Evolutionary conservation across 768 basidiomycete species (phyloP), one percentile per base, ranked within the genome.

Genomic region (Leccinellum luteum): DNA sequence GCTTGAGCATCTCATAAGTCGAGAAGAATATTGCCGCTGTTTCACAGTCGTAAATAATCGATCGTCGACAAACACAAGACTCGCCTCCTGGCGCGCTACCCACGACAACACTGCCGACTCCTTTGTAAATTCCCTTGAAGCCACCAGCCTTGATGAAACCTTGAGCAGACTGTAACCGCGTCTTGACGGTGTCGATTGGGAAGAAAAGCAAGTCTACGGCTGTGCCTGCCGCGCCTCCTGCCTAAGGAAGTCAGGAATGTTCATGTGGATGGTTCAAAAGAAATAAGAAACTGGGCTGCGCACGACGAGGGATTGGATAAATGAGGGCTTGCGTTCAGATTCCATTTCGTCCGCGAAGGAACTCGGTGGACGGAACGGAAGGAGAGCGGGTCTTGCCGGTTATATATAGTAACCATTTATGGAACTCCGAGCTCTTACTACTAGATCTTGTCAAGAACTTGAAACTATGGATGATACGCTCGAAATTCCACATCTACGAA

Each of bases 111-210:
- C 94, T 96, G 27, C 94, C 95, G 5, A 99, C 77, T 8, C 96
- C 96, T 63, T 90, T 89, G 75, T 99, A 99, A 6, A 98, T 82
- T 9, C 93, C 94, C 51, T 74, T 83, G 72, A 98, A 91, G 0
- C 94, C 97, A 15, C 96, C 96, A 2, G 93, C 87, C 28, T 78
- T 76, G 47, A 83, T 69, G 71, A 99, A 98, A 17, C 96, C 97
- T 66, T 91, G 86, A 3, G 85, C 71, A 6, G 94, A 89, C 66
- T 99, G 96, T 32, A 97, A 80, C 49, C 96, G 87, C 38, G 97
- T 98, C 75, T 99, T 99, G 70, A 98, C 74, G 1, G 96, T 97
- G 75, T 99, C 96, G 56, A 99, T 85, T 2, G 96, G 96, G 72
- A 94, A 99, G 77, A 99, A 95, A 21, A 97, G 81, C 47, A 98